Base-by-base conservation (phyloP, 1,139 yeast species). In the Yamadazyma kanchanaburiensis region DNA sequence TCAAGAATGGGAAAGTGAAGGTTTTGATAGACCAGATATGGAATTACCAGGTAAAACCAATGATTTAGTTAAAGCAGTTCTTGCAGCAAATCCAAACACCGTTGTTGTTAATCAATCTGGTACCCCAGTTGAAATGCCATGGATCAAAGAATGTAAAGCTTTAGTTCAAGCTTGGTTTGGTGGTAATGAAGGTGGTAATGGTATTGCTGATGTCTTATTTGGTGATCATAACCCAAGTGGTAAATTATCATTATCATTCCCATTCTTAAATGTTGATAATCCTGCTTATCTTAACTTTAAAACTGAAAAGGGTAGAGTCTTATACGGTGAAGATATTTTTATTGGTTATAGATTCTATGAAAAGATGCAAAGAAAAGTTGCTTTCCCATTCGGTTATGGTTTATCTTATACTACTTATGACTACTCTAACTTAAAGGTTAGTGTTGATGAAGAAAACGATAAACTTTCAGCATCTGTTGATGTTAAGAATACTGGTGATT, bases 311-410 rank as follows among this genome's bases (percentile, higher is more conserved):
- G 81, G 82, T 15, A 57, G 71, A 33, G 77, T 70, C 18, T 49
- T 71, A n/a, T n/a, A n/a, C n/a, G n/a, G n/a, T n/a, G n/a, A n/a
- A n/a, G n/a, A n/a, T n/a, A n/a, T n/a, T n/a, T 77, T 65, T 49
- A 70, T 77, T 35, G 84, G 83, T 15, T 76, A 77, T 55, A 62
- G 75, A 42, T 74, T 58, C 54, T 77, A 75, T 48, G 82, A 77
- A 49, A 69, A 66, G 47, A 37, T 61, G 20, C 62, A 65, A 38
- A 60, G 50, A 30, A 53, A 58, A 15, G 76, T 70, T 13, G 61
- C 70, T 24, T 76, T 69, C 59, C 77, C 82, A 28, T 78, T 78
- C 51, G 84, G 84, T 11, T 63, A 53, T 45, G 84, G 84, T 13
- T 60, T n/a, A n/a, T n/a, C n/a, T n/a, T n/a, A n/a, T n/a, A n/a